These are phyloP conservation scores for Eucalyptus grandis DNA, from an alignment of 345 rosid species.

Conservation along the genomic window DNA sequence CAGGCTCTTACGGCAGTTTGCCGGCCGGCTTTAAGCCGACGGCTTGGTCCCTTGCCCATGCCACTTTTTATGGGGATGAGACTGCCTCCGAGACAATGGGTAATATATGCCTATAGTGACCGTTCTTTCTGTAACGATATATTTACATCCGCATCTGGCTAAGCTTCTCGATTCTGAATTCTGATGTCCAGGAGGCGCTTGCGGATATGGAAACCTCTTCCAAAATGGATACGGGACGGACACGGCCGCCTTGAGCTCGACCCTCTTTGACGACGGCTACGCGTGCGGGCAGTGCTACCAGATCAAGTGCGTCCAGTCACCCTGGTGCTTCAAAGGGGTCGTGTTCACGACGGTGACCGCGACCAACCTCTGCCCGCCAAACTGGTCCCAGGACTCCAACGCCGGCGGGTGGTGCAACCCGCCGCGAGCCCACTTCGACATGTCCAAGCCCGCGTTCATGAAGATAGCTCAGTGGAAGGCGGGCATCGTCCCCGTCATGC, in stretches of 20 bases:
- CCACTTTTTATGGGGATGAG: constrained; percentile 68
- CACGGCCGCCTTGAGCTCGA: constrained; percentile 66
- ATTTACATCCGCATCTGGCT: neutral
- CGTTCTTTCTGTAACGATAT: neutral
- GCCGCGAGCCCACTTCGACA: constrained; percentile 70
- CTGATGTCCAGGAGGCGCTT: constrained; percentile 58
- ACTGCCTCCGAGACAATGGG: constrained; percentile 56
- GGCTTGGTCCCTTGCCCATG: constrained; percentile 48
- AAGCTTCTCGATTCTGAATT: neutral
- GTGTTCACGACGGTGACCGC: constrained; percentile 52
- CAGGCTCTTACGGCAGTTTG: neutral
- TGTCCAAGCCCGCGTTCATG: constrained; percentile 88
- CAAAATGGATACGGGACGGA: constrained; percentile 51
- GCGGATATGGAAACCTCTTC: constrained; percentile 72
- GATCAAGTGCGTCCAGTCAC: constrained; percentile 45
- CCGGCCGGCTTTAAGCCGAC: constrained; percentile 20
- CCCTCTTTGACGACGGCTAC: constrained; percentile 59
- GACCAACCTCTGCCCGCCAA: constrained; percentile 83
- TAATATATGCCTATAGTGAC: neutral
- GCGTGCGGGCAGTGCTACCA: constrained; percentile 75
- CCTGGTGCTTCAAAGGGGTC: constrained; percentile 24
- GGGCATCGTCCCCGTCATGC: constrained; percentile 67
- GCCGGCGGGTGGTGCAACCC: constrained; percentile 95
- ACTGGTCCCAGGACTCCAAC: constrained; percentile 46
- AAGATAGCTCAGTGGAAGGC: constrained; percentile 79